These are phyloP conservation scores for Prunella vulgaris DNA, from an alignment of 257 asterid species.

Conservation along the genomic window DNA sequence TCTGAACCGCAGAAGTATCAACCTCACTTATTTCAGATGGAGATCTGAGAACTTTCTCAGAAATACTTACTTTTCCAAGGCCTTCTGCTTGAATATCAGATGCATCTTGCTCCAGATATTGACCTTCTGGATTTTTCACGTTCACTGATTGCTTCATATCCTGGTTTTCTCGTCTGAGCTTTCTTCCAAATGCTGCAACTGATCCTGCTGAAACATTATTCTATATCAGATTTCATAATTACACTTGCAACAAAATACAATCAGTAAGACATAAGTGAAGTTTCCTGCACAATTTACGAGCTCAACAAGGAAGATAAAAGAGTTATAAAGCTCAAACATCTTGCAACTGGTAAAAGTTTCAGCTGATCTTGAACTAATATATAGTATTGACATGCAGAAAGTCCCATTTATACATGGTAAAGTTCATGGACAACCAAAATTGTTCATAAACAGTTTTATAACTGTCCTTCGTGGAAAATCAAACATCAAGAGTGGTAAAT, in stretches of 20 bases:
- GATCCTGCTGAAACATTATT: conserved; percentile 13
- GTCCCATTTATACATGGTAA: background rate
- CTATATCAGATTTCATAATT: conserved; percentile 9
- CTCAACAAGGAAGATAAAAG: background rate
- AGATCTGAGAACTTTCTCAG: conserved; percentile 12
- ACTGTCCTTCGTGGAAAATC: background rate
- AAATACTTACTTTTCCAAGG: conserved; percentile 19
- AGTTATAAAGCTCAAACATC: background rate
- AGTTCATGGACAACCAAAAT: background rate
- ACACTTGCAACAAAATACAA: background rate
- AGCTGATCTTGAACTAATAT: background rate
- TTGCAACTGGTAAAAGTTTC: background rate
- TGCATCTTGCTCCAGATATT: conserved; percentile 19
- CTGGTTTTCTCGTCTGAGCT: conserved; percentile 17
- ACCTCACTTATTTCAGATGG: conserved; percentile 9
- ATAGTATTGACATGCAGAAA: background rate
- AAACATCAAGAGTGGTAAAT: background rate
- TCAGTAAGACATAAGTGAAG: background rate
- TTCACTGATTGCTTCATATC: background rate
- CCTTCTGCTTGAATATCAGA: conserved; percentile 18
- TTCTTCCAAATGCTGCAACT: conserved; percentile 32
- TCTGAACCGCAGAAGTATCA: conserved; percentile 5
- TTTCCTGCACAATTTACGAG: background rate
- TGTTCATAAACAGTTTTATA: background rate
- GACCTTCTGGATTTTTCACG: conserved; percentile 15